These are phyloP conservation scores for Penicillium soppii DNA, from an alignment of 495 filamentous ascomycete genomes.

Conservation along the genomic window DNA sequence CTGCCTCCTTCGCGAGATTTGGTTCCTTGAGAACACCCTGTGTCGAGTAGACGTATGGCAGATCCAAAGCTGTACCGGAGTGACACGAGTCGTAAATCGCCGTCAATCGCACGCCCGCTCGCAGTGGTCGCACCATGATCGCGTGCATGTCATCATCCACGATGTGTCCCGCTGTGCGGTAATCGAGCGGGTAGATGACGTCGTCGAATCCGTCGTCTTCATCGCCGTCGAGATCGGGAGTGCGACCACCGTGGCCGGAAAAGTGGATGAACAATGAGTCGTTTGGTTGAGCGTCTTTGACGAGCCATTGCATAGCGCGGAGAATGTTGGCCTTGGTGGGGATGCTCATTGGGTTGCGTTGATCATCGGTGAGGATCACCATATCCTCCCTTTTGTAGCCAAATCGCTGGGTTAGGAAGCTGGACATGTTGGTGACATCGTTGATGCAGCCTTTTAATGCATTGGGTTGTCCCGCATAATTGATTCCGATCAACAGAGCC, in stretches of 20 bases:
- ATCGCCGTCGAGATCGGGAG: conserved; percentile 91
- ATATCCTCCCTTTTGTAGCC: conserved; percentile 95
- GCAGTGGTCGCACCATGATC: conserved; percentile 89
- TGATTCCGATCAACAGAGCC: conserved; percentile 94
- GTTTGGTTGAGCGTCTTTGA: conserved; percentile 90
- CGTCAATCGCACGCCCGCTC: conserved; percentile 83
- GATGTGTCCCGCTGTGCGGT: conserved; percentile 83
- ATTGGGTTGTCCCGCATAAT: conserved; percentile 90
- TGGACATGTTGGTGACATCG: conserved; percentile 96
- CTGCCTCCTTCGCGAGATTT: conserved; percentile 95
- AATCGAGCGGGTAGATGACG: conserved; percentile 96
- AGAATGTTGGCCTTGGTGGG: conserved; percentile 94
- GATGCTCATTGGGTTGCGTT: conserved; percentile 90
- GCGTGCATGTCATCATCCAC: conserved; percentile 98
- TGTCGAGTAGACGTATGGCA: conserved; percentile 96
- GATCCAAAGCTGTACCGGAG: conserved; percentile 91
- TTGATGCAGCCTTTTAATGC: conserved; percentile 94
- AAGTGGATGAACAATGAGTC: conserved; percentile 98
- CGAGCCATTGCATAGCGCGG: conserved; percentile 97
- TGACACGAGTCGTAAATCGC: conserved; percentile 99
- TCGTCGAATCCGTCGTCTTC: conserved; percentile 96
- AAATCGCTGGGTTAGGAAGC: conserved; percentile 79
- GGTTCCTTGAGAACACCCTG: conserved; percentile 95
- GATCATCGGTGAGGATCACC: conserved; percentile 97
- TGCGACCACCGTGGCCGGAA: conserved; percentile 95